Conservation (phyloP, 2,329 filamentous ascomycete genomes). For the Orbilia javanica region DNA sequence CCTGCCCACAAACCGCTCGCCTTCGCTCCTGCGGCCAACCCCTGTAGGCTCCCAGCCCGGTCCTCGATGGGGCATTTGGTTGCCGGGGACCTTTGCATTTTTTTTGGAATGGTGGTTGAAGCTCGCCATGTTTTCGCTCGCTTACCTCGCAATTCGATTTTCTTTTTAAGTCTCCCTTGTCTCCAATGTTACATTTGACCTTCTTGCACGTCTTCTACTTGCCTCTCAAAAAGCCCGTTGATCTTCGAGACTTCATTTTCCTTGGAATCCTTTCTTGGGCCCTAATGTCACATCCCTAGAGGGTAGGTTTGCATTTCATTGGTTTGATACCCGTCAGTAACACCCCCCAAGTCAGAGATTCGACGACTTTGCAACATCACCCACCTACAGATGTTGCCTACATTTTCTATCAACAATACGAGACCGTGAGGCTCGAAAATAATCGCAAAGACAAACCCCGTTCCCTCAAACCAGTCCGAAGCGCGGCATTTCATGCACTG, state of each 20-base stretch:
- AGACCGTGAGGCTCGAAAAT: conserved; percentile 28
- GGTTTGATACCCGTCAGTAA: neutral
- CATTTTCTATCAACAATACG: conserved; percentile 22
- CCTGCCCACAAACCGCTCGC: conserved; percentile 5
- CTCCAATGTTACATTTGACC: conserved; percentile 50
- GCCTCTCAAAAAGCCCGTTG: conserved; percentile 16
- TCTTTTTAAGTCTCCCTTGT: conserved; percentile 48
- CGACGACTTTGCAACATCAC: conserved; percentile 23
- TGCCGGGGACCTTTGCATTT: conserved; percentile 33
- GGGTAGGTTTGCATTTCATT: neutral
- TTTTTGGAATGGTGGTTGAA: conserved; percentile 31
- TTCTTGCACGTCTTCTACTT: conserved; percentile 47
- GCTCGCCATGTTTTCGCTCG: conserved; percentile 47
- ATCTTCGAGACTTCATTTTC: conserved; percentile 32
- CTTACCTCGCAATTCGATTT: conserved; percentile 33
- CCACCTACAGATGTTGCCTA: conserved; percentile 23
- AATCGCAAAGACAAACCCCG: conserved; percentile 11
- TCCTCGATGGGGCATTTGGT: conserved; percentile 48
- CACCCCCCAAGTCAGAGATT: neutral
- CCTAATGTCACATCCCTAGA: conserved; percentile 25
- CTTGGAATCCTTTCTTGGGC: conserved; percentile 23
- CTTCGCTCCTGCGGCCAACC: conserved; percentile 42
- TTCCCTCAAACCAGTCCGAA: conserved; percentile 27
- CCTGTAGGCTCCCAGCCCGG: conserved; percentile 33
- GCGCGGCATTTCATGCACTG: conserved; percentile 41